Evolutionary conservation across 495 filamentous ascomycete genomes (phyloP), one percentile per base, ranked within the genome.

Genomic region (Letharia lupina): DNA sequence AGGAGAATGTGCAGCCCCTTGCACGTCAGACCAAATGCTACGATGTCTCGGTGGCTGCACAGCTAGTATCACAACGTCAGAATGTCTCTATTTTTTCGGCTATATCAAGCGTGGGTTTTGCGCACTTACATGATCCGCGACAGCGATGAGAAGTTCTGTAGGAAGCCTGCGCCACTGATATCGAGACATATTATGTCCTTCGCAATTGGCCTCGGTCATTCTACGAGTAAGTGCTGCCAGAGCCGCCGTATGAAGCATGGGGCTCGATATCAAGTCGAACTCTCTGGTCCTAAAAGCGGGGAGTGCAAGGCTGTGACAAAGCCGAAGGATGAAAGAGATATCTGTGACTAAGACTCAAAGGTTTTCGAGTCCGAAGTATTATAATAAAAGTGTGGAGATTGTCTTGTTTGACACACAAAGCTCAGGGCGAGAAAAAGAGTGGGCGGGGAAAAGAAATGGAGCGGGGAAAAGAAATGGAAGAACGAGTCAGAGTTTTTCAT

Each of bases 11-110:
- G 31, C 48, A 52, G 48, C 12, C 28, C 23, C 11, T 23, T 52
- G 48, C 48, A 52, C 48, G 48, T 52, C 48, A 52, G 48, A 52
- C 48, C 48, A 52, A 52, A 52, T 52, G n/a, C 2, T 52, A 52
- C 11, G n/a, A 52, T 52, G 23, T 52, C 48, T 4, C 12, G 23
- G 48, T 52, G 8, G 10, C 20, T 28, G 5, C 7, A 11, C 23
- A 52, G 23, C 48, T 52, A 31, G 0, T 13, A 52, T 52, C 8
- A 28, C 23, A 4, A 13, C 23, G n/a, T 52, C 11, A 52, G 48
- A 28, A 28, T 52, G 48, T 10, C 48, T 28, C n/a, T 28, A 12
- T 11, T 7, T 11, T 8, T 4, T 12, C 2, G 10, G 48, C 23
- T 28, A 2, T 9, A 31, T 13, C 10, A 1, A 13, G 48, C 9